A percentile compares a stretch with the other conserved stretches of the same genome.
Evolutionary conservation across 1,284 basidiomycete genomes (phyloP).

Genomic region (Rhodotorula sp.): DNA sequence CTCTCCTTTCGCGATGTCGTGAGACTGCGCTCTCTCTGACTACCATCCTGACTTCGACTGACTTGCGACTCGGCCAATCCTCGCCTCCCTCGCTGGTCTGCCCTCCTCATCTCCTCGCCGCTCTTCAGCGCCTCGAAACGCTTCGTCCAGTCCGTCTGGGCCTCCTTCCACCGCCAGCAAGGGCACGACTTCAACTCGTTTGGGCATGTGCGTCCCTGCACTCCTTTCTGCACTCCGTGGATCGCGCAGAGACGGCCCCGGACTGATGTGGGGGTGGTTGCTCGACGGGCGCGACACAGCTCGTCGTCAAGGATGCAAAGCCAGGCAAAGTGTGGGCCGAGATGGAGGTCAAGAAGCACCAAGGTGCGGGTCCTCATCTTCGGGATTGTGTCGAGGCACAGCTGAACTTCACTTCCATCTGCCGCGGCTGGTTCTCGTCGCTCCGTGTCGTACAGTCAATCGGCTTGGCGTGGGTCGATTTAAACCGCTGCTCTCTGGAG

Average conservation of each 20-base stretch:
- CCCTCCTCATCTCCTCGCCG: too few relatives aligned
- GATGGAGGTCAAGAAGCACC: conserved; percentile 34
- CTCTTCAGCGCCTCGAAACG: conserved; percentile 21
- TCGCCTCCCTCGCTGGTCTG: neutral
- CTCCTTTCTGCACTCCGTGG: too few relatives aligned
- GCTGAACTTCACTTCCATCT: neutral
- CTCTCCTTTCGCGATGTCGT: neutral
- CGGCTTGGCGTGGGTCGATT: neutral
- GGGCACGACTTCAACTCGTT: conserved; percentile 40
- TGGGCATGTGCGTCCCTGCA: conserved; percentile 13
- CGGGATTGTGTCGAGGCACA: too few relatives aligned
- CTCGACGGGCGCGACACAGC: conserved; percentile 1
- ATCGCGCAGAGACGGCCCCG: too few relatives aligned
- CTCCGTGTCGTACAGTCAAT: conserved; percentile 10
- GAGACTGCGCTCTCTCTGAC: neutral
- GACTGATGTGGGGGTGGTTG: neutral
- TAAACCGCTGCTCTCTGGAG: neutral
- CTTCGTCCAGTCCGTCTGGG: conserved; percentile 40
- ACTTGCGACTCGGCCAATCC: too few relatives aligned
- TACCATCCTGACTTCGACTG: too few relatives aligned
- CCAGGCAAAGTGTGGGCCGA: conserved; percentile 12
- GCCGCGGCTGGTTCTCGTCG: neutral
- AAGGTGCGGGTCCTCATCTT: conserved; percentile 5
- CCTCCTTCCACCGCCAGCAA: conserved; percentile 33
- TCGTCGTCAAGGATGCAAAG: conserved; percentile 17